Evolutionary conservation across 371 early-diverging fungal species (phyloP).

Genomic region (Mucor racemosus): DNA sequence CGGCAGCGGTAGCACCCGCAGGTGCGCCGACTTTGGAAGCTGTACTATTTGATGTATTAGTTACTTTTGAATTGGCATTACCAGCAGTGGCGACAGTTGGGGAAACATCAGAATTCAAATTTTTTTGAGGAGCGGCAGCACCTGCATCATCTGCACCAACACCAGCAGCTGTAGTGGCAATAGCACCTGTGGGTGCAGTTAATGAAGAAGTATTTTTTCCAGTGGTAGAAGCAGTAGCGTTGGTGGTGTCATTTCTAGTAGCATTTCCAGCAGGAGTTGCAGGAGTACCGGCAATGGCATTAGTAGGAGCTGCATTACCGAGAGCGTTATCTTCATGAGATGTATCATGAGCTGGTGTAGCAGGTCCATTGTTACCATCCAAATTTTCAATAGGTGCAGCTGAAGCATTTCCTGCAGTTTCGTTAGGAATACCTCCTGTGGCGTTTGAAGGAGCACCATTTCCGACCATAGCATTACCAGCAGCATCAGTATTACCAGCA

Average conservation of each 20-base stretch:
- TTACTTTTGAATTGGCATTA: neutral
- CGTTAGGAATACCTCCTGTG: neutral
- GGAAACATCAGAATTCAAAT: neutral
- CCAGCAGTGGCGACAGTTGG: neutral
- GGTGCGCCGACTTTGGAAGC: neutral
- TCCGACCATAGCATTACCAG: neutral
- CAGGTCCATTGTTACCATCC: neutral
- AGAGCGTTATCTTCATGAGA: neutral
- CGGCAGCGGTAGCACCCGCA: constrained; percentile 1
- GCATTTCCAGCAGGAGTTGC: neutral
- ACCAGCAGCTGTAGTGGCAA: neutral
- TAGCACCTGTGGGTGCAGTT: neutral
- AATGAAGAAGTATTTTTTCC: neutral
- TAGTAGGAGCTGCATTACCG: constrained; percentile 1
- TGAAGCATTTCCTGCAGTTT: neutral
- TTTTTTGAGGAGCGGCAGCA: neutral
- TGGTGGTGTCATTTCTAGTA: neutral
- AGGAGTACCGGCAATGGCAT: constrained; percentile 2
- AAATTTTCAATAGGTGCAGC: neutral
- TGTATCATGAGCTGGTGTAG: neutral
- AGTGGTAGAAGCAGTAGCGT: neutral
- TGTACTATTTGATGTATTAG: neutral
- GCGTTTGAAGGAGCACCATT: neutral
- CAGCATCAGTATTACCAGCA: neutral
- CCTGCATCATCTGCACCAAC: neutral